Percentiles rank a stretch among this genome's conserved stretches.
phyloP scores from a whole-genome alignment of 2,329 filamentous ascomycete species.

The Venturia effusa region DNA sequence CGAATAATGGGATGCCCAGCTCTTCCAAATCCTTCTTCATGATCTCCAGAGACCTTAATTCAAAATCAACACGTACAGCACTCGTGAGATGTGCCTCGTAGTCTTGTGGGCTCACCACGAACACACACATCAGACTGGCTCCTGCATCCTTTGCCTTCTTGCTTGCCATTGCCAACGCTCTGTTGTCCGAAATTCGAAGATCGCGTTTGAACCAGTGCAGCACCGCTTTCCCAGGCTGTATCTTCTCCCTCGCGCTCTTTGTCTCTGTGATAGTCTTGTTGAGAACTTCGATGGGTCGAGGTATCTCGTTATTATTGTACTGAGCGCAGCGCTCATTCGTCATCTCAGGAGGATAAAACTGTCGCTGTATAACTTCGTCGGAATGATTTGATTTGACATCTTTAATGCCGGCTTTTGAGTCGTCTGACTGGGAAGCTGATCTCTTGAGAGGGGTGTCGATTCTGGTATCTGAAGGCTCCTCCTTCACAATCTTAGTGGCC shows the following conservation, averaged over 20 bases:
- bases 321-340: constrained; percentile 64
- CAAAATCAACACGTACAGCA: constrained; percentile 38
- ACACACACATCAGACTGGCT: constrained; percentile 33
- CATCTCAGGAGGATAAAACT: constrained; percentile 82
- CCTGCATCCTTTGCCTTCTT: constrained; percentile 34
- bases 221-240: constrained; percentile 45
- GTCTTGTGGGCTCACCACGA: constrained; percentile 36
- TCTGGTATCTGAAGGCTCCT: background rate
- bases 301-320: constrained; percentile 59
- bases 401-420: constrained; percentile 13
- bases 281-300: constrained; percentile 63
- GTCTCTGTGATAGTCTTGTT: constrained; percentile 52
- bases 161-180: constrained; percentile 35
- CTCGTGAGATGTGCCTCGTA: constrained; percentile 41
- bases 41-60: constrained; percentile 32
- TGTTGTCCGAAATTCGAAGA: constrained; percentile 39
- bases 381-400: constrained; percentile 23
- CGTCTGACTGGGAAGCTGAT: background rate
- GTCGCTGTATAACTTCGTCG: constrained; percentile 34
- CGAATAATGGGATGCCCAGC: constrained; percentile 38
- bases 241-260: constrained; percentile 37
- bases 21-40: constrained; percentile 36
- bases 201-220: constrained; percentile 44
- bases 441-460: background rate
- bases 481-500: background rate